Evolutionary conservation across 768 basidiomycete genomes (phyloP).

Genomic region (Lactarius hengduanensis): DNA sequence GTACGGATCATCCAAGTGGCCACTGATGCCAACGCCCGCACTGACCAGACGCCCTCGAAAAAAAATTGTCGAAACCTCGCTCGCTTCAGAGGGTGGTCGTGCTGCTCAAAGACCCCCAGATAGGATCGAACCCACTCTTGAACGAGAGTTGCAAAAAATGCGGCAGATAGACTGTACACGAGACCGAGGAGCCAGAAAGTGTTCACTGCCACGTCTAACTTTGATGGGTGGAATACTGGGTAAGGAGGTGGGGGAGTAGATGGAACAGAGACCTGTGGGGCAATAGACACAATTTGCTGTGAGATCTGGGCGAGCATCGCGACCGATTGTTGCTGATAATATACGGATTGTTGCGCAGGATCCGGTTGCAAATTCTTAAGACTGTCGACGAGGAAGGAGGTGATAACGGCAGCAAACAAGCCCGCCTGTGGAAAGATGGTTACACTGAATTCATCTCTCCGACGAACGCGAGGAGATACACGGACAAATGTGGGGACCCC

Average conservation of each 20-base stretch:
- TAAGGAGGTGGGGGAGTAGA: background rate
- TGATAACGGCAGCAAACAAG: conserved; percentile 13
- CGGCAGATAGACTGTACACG: conserved; percentile 7
- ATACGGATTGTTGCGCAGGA: background rate
- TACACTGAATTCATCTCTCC: background rate
- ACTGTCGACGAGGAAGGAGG: conserved; percentile 1
- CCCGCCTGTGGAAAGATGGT: background rate
- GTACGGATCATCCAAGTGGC: background rate
- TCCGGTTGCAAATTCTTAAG: background rate
- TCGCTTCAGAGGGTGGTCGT: background rate
- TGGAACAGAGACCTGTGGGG: background rate
- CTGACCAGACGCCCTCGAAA: background rate
- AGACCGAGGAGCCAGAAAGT: conserved; percentile 6
- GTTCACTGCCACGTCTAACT: background rate
- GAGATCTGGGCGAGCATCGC: conserved; percentile 6
- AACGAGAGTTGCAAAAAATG: conserved; percentile 1
- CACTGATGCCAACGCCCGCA: too few relatives aligned
- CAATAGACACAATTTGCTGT: background rate
- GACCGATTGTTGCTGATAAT: conserved; percentile 4
- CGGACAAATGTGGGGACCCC: background rate
- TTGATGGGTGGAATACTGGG: background rate
- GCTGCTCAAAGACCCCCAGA: background rate
- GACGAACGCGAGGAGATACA: background rate
- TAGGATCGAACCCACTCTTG: conserved; percentile 10
- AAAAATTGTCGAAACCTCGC: background rate